Base-by-base conservation (phyloP, 176 grass and related monocot species). In the Chloris gayana region DNA sequence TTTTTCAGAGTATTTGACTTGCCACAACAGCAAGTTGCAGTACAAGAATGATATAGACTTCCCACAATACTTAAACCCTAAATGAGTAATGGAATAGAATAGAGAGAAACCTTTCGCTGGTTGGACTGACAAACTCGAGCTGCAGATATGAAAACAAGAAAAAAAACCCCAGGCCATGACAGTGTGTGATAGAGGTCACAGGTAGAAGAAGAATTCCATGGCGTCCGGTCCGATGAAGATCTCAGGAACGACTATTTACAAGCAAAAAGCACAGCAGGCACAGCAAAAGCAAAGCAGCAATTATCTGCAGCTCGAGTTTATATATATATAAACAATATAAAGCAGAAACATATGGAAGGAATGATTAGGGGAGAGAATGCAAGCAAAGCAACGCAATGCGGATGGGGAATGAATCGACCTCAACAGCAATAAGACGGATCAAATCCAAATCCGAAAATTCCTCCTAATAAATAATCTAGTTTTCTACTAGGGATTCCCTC, bases 1-100 rank as follows among this genome's bases (percentile, higher is more conserved):
- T 5, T 38, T 69, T 69, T 44, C 38, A 77, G 37, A 57, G 6
- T 2, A 14, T 24, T 77, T 41, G 73, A 61, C 73, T 42, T 58
- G 56, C 15, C 60, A 62, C 14, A 46, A 54, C 58, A 63, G 21
- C 74, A 76, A 60, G 33, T 76, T 76, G 56, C 56, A 77, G 58
- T 47, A 35, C 30, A 56, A 46, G 38, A 2, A 50, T 30, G 13
- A 15, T 30, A 12, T 31, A 12, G 25, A 50, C 47, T 19, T 6
- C n/a, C 27, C 27, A 25, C 27, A 15, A 31, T 65, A 65, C 17
- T 65, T 65, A 65, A 35, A 65, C 63, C 31, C 63, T 65, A 35
- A 32, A 34, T 9, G 31, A 35, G 63, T 6, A 34, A 64, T 19
- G 32, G 62, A 34, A 34, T 34, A 30, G 62, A 34, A 34, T 64